Conservation (phyloP, 139 green algal species). For the Tetradesmus obliquus region DNA sequence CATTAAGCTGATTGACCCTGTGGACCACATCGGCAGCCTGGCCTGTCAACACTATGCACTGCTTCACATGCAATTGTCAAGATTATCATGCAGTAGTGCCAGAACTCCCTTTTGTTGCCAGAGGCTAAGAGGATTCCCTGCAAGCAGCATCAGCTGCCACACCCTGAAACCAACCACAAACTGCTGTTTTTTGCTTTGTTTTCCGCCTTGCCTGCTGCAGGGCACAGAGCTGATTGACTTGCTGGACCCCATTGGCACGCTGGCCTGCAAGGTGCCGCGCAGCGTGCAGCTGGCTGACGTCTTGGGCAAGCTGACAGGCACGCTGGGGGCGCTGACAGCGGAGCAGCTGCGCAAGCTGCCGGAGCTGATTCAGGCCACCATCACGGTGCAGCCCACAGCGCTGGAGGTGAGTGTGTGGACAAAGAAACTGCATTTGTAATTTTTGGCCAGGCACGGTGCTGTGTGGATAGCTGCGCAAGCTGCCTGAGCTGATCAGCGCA, state of each 20-base stretch:
- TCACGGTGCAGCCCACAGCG: neutral
- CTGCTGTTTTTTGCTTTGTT: neutral
- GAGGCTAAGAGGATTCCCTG: neutral
- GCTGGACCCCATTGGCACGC: neutral
- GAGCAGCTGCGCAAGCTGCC: constrained; percentile 24
- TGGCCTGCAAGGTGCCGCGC: constrained; percentile 18
- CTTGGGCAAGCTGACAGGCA: constrained; percentile 15
- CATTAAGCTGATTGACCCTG: neutral
- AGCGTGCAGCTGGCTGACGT: constrained; percentile 1
- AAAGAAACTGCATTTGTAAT: neutral
- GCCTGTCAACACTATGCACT: neutral
- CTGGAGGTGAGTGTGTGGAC: neutral
- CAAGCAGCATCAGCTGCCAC: neutral
- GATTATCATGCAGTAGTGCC: too few relatives aligned
- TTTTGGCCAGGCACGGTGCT: too few relatives aligned
- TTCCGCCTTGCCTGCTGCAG: neutral
- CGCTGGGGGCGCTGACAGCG: neutral
- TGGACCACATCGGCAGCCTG: neutral
- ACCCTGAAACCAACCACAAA: neutral
- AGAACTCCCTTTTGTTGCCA: neutral
- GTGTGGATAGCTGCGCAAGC: too few relatives aligned
- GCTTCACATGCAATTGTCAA: too few relatives aligned
- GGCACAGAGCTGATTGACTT: constrained; percentile 1
- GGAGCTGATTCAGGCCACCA: neutral
- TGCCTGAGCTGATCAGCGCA: too few relatives aligned